Percentiles rank a stretch among this genome's conserved stretches.
Evolutionary conservation across 2,329 filamentous ascomycete genomes (phyloP).

Genomic region (Basipetospora chlamydospora): DNA sequence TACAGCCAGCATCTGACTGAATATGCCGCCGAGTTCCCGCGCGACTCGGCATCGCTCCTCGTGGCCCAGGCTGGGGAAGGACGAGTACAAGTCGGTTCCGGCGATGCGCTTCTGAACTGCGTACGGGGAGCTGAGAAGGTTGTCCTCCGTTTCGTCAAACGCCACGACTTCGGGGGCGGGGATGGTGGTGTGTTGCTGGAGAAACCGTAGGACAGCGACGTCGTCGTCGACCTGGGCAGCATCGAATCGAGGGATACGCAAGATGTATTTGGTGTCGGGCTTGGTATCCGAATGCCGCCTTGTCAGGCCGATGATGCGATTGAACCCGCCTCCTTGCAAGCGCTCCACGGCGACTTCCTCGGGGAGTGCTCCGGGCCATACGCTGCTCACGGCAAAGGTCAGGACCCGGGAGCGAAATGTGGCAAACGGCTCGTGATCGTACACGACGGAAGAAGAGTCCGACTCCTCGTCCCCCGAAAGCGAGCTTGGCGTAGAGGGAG

Average conservation of each 20-base stretch:
- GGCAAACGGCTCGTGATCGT: neutral
- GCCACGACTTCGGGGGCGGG: neutral
- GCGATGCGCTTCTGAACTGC: neutral
- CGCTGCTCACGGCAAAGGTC: neutral
- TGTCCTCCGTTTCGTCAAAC: neutral
- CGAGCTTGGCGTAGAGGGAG: too few species aligned
- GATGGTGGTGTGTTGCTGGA: neutral
- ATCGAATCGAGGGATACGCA: neutral
- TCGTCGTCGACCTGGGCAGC: neutral
- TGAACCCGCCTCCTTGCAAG: neutral
- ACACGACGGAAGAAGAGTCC: neutral
- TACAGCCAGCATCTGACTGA: neutral
- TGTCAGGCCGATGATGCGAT: neutral
- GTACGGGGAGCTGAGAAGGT: neutral
- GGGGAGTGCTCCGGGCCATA: neutral
- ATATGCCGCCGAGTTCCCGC: neutral
- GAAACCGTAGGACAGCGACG: neutral
- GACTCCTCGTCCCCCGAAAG: neutral
- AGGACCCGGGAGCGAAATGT: neutral
- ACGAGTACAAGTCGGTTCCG: neutral
- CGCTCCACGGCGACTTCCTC: neutral
- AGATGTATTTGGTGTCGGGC: neutral
- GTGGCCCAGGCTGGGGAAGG: neutral
- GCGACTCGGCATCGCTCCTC: neutral
- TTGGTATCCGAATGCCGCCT: neutral